These are phyloP conservation scores for Protomyces pachydermus DNA, from an alignment of 1,139 yeast genomes.

Conservation along the genomic window DNA sequence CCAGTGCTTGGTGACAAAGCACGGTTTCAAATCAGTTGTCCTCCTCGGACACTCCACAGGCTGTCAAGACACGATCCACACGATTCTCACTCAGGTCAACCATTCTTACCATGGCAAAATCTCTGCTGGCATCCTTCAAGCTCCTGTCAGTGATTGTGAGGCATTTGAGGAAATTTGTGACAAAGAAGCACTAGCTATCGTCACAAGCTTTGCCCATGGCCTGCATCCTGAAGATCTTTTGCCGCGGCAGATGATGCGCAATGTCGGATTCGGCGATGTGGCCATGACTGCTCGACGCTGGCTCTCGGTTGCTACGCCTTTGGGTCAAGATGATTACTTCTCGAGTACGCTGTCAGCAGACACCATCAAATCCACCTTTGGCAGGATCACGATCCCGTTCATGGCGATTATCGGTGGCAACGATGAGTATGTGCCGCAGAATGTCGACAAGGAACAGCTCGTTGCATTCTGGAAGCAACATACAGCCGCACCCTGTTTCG, in stretches of 20 bases:
- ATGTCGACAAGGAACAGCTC: background rate
- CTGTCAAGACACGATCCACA: background rate
- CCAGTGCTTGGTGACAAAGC: background rate
- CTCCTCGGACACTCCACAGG: background rate
- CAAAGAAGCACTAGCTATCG: background rate
- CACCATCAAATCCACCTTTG: background rate
- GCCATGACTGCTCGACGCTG: background rate
- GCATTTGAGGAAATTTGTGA: background rate
- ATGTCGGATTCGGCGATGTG: background rate
- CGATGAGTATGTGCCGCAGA: background rate
- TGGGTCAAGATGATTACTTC: background rate
- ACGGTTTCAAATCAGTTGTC: background rate
- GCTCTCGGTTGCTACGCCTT: background rate
- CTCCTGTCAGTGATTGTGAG: background rate
- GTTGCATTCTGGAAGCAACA: background rate
- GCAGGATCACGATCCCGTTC: background rate
- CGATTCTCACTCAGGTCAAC: background rate
- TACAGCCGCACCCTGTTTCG: background rate
- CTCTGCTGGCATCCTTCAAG: background rate
- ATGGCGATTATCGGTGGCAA: background rate
- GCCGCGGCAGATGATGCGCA: background rate
- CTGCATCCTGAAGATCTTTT: background rate
- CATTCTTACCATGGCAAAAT: background rate
- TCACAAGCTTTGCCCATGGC: background rate
- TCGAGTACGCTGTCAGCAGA: background rate